Conservation (phyloP, 2,329 filamentous ascomycete genomes). For the Epichloe typhina region DNA sequence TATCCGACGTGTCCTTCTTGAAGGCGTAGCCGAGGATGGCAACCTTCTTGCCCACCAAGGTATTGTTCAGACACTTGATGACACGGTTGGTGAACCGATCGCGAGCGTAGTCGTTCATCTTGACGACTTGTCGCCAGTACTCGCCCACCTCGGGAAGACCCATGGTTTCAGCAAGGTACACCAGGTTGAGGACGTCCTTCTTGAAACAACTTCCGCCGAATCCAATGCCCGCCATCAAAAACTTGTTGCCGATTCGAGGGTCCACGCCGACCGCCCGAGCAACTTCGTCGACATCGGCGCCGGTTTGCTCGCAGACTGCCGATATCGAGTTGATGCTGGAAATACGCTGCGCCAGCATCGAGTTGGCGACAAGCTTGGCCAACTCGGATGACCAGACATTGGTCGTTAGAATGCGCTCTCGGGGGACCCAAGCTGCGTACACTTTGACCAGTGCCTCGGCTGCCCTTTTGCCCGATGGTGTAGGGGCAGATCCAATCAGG, state of each 20-base stretch:
- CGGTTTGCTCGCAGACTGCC: conserved; percentile 65
- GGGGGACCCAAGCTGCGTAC: conserved; percentile 61
- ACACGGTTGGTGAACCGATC: conserved; percentile 55
- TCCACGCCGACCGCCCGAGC: conserved; percentile 55
- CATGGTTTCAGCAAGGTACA: conserved; percentile 59
- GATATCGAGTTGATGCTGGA: conserved; percentile 71
- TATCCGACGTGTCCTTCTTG: conserved; percentile 69
- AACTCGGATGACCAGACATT: conserved; percentile 70
- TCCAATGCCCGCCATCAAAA: conserved; percentile 61
- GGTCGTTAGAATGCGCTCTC: conserved; percentile 53
- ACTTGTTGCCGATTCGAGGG: conserved; percentile 56
- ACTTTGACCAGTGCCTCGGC: conserved; percentile 50
- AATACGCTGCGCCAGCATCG: conserved; percentile 68
- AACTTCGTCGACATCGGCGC: conserved; percentile 64
- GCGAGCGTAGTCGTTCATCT: conserved; percentile 65
- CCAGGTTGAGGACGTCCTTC: conserved; percentile 63
- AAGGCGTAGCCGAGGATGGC: conserved; percentile 64
- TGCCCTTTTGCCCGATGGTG: conserved; percentile 45
- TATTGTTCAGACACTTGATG: conserved; percentile 54
- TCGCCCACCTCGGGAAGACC: conserved; percentile 57
- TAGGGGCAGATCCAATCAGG: conserved; percentile 57
- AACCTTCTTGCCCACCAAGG: conserved; percentile 56
- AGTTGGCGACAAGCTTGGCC: conserved; percentile 66
- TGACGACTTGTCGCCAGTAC: conserved; percentile 63
- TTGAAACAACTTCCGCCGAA: conserved; percentile 75